Evolutionary conservation across 2,329 filamentous ascomycete genomes (phyloP).

Genomic region (Epichloe coenophiala): DNA sequence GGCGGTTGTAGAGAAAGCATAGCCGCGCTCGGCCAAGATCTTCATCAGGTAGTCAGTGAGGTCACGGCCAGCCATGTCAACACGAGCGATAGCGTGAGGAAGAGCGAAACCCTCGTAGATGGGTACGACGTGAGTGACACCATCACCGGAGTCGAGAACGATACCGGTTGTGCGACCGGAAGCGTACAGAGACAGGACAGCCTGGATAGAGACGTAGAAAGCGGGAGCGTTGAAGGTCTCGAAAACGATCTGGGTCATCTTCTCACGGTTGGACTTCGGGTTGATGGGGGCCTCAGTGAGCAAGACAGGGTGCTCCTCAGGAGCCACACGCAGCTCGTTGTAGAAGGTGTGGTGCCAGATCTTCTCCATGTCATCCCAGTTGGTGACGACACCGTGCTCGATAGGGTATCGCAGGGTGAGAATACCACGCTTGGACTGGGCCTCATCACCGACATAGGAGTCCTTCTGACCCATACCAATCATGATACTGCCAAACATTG

Average conservation of each 20-base stretch:
- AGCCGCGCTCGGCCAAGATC: conserved; percentile 98
- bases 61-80: conserved; percentile 99
- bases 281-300: conserved; percentile 99
- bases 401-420: conserved; percentile 98
- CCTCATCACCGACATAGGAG: conserved; percentile 99
- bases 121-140: conserved; percentile 99
- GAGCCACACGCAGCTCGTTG: conserved; percentile 99
- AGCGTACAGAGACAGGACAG: conserved; percentile 96
- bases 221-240: conserved; percentile 99
- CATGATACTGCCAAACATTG: conserved; percentile 67
- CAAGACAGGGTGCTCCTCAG: conserved; percentile 98
- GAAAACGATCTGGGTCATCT: conserved; percentile 99
- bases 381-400: conserved; percentile 99
- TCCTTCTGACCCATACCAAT: conserved; percentile 99
- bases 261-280: conserved; percentile 99
- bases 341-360: conserved; percentile 99
- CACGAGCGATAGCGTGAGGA: conserved; percentile 98
- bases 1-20: conserved; percentile 98
- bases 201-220: conserved; percentile 99
- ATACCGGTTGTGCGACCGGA: conserved; percentile 99
- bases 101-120: conserved; percentile 99
- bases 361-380: conserved; percentile 99
- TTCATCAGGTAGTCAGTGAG: conserved; percentile 99
- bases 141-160: conserved; percentile 98
- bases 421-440: conserved; percentile 99